These are phyloP conservation scores for Toxicodendron radicans DNA, from an alignment of 345 rosid genomes.

Conservation along the genomic window DNA sequence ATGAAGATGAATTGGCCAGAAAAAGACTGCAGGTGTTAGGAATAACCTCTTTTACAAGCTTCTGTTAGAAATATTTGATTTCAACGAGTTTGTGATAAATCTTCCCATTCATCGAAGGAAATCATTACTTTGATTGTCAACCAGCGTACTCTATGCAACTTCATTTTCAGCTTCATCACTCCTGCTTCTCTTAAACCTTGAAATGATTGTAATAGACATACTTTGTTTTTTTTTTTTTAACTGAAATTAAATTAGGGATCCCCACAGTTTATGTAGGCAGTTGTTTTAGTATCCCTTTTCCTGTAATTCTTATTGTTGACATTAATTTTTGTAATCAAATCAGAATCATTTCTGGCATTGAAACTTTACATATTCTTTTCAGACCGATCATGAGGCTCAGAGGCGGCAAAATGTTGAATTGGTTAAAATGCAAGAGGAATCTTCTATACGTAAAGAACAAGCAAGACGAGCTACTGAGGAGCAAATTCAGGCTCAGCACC, in stretches of 20 bases:
- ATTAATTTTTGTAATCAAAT: not conserved
- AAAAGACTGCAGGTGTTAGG: conserved; percentile 76
- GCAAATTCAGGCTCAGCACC: conserved; percentile 92
- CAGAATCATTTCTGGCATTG: not conserved
- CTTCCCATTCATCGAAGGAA: not conserved
- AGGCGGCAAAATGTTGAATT: conserved; percentile 75
- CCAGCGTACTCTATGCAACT: not conserved
- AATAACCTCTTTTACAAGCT: not conserved
- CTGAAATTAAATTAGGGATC: not conserved
- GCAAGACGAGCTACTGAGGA: conserved; percentile 78
- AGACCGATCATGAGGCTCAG: conserved; percentile 96
- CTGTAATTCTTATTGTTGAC: not conserved
- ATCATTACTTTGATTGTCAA: not conserved
- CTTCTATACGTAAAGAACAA: conserved; percentile 76
- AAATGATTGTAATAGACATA: not conserved
- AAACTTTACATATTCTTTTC: conserved; percentile 22
- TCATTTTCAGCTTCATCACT: not conserved
- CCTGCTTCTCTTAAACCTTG: conserved; percentile 10
- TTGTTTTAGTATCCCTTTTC: not conserved
- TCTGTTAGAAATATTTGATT: not conserved
- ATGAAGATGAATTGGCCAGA: conserved; percentile 86
- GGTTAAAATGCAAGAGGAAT: conserved; percentile 91
- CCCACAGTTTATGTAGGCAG: not conserved
- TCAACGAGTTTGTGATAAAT: not conserved
- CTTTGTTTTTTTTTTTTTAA: not conserved